Evolutionary conservation across 805 yeast genomes (phyloP).

Genomic region (Scheffersomyces stipitis): DNA sequence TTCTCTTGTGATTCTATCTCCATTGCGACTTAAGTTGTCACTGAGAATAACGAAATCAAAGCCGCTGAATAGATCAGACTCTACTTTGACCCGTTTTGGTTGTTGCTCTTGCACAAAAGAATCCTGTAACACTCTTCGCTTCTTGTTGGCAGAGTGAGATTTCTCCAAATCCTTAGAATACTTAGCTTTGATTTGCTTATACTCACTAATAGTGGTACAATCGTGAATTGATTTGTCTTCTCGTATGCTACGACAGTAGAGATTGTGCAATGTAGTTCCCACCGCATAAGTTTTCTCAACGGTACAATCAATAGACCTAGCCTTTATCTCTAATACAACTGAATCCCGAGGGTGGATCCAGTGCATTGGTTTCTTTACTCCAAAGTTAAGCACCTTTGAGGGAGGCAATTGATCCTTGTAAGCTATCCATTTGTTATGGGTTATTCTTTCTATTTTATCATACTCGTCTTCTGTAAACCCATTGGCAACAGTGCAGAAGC

Average conservation of each 20-base stretch:
- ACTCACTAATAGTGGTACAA: constrained; percentile 57
- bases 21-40: constrained; percentile 39
- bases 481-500: constrained; percentile 81
- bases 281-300: constrained; percentile 51
- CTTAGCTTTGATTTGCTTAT: constrained; percentile 35
- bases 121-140: constrained; percentile 16
- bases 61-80: constrained; percentile 42
- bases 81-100: constrained; percentile 7
- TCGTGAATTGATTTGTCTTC: constrained; percentile 64
- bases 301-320: constrained; percentile 63
- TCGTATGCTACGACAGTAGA: constrained; percentile 67
- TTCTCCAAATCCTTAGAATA: constrained; percentile 22
- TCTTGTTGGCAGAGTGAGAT: constrained; percentile 29
- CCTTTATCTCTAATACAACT: constrained; percentile 78
- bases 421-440: constrained; percentile 62
- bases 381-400: constrained; percentile 47
- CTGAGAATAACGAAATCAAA: constrained; percentile 53
- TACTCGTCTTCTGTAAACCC: constrained; percentile 72
- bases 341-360: constrained; percentile 84
- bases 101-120: constrained; percentile 10
- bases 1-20: constrained; percentile 27
- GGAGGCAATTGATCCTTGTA: constrained; percentile 44
- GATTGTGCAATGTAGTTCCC: constrained; percentile 72
- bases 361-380: constrained; percentile 58
- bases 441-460: constrained; percentile 52